Evolutionary conservation across 129 eudicot species (phyloP), one percentile per base, ranked within the genome.

Genomic region (Artemisia argyi): DNA sequence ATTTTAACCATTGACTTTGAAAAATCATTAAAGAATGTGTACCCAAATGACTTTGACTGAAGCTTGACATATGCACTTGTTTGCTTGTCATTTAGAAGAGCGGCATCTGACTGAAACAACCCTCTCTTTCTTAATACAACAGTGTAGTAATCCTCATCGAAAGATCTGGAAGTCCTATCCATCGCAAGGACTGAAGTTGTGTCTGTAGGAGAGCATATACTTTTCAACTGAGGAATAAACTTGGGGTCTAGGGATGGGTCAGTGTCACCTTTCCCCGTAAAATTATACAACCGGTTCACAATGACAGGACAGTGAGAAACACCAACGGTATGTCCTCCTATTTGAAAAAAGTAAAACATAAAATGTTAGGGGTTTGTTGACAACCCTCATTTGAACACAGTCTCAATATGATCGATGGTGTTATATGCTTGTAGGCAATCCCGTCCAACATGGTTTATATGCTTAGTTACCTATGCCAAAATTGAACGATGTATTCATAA

Each of bases 1-100:
- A 86, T 84, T 19, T 86, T 86, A 30, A 82, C 77, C 94, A 87
- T 87, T 13, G 94, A 84, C 0, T 8, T 75, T 7, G 46, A 69
- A 67, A 87, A 87, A 64, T 87, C 89, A 9, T 52, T 22, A 39
- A 78, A 70, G 76, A 87, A 87, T 22, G 76, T 48, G 4, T 74
- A 65, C 22, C 60, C 60, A 54, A 2, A 6, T 5, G 60, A 8
- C 10, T 8, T 54, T 54, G 60, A 54, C 17, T 54, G 60, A 54
- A 54, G 20, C 20, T 54, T 54, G 60, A 54, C 60, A 16, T 54
- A 54, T 0, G 60, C 60, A 54, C 60, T 54, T 54, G 60, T 54
- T 54, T 54, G 18, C 60, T 17, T 54, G 12, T 54, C 60, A 54
- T 54, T 54, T 54, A 54, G 11, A 54, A 54, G 60, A 4, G 60